A percentile compares a stretch with the other conserved stretches of the same genome.
Conservation (phyloP, 345 rosid species). For the Arabis hirsuta region DNA sequence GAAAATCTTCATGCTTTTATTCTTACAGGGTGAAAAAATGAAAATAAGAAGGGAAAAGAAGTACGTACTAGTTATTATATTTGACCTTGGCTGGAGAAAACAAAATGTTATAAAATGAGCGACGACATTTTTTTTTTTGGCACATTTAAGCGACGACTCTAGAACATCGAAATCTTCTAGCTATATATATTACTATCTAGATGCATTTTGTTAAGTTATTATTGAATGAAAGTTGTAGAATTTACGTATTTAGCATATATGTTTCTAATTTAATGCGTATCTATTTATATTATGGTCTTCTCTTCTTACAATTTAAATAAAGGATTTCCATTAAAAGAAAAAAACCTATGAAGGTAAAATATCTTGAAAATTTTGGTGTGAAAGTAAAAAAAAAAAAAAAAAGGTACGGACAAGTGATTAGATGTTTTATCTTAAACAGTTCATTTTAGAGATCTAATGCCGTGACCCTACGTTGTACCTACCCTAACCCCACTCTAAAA, state of each 20-base stretch:
- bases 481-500: too few species aligned
- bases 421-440: background rate
- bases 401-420: conserved; percentile 4
- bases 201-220: background rate
- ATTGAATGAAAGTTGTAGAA: background rate
- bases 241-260: background rate
- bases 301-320: too few species aligned
- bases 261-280: too few species aligned
- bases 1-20: too few species aligned
- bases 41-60: too few species aligned
- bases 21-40: too few species aligned
- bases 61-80: too few species aligned
- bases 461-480: background rate
- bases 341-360: background rate
- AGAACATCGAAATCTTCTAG: background rate
- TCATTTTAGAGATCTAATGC: conserved; percentile 1
- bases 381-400: background rate
- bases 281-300: too few species aligned
- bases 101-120: background rate
- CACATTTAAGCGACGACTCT: background rate
- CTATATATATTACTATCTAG: background rate
- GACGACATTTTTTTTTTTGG: too few species aligned
- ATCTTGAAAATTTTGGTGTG: background rate
- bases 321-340: too few species aligned
- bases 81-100: background rate